Base-by-base conservation (phyloP, 768 basidiomycete species). In the Boletus subparvulus region DNA sequence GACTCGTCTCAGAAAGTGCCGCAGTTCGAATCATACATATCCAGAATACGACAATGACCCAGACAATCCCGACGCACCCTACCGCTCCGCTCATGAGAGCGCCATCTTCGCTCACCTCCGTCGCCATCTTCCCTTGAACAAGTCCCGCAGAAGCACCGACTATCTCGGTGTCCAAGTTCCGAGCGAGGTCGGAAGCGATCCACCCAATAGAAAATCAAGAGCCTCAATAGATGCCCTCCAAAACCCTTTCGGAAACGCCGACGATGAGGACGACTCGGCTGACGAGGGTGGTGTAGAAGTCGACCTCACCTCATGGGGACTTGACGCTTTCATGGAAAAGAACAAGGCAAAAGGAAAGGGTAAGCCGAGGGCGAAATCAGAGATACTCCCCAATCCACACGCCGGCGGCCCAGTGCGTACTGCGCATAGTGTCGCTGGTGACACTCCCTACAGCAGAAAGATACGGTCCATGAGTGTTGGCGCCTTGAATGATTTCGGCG, bases 1-100 rank as follows among this genome's bases (percentile, higher is more conserved):
- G 44, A 13, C 50, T 16, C 41, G 50, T 57, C 52, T 42, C 24
- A 36, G 21, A 52, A 32, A 52, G 26, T 12, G 40, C 4, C 30
- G 13, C 37, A 1, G 30, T 52, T 45, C 43, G 30, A 62, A 54
- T n/a, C 28, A 43, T 41, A 35, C 16, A 10, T 30, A 3, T 43
- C 17, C 60, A 94, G 93, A 95, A 72, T 95, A 95, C 69, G 93
- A 95, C 79, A 94, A 94, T 61, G 91, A 94, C 69, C 78, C 81
- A 36, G 75, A 80, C n/a, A 78, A 92, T 68, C 86, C 86, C 7
- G 72, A 83, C 50, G 78, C 75, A 12, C 83, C 84, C 9, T 73
- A 77, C 60, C 81, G 80, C 53, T 86, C 83, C 46, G 91, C 91
- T 4, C 83, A 91, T 43, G 89, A 93, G 57, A 92, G 90, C 58